Conservation (phyloP, 2,329 filamentous ascomycete species). For the Ceratocystis papillata region DNA sequence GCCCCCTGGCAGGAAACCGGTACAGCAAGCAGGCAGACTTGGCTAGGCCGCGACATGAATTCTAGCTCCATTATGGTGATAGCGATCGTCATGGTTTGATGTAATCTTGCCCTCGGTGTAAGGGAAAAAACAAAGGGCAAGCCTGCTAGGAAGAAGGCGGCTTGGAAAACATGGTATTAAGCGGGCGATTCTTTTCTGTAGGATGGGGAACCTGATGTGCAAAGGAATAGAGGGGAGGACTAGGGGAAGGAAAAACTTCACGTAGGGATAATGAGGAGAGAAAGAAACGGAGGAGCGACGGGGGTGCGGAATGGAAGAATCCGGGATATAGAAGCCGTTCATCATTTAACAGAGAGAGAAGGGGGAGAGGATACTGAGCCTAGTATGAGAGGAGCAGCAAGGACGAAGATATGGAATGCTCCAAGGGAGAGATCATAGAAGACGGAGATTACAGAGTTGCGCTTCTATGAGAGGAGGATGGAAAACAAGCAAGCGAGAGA, state of each 20-base stretch:
- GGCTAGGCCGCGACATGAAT: not conserved
- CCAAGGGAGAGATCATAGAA: not conserved
- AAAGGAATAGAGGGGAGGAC: not conserved
- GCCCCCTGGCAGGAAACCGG: slow-evolving; percentile 9
- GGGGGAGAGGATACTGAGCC: not conserved
- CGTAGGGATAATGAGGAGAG: not conserved
- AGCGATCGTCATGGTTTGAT: not conserved
- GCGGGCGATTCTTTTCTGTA: not conserved
- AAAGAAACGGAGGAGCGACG: not conserved
- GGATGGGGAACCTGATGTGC: too few relatives aligned
- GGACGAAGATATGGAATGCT: not conserved
- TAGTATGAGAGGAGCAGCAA: not conserved
- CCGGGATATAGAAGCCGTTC: not conserved
- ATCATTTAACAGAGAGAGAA: not conserved
- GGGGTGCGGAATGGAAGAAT: not conserved
- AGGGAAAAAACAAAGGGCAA: not conserved
- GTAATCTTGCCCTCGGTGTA: not conserved
- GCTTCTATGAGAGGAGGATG: not conserved
- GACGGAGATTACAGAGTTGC: slow-evolving; percentile 4
- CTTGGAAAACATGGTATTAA: too few relatives aligned
- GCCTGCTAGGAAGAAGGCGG: not conserved
- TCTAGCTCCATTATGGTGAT: slow-evolving; percentile 5
- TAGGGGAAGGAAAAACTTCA: not conserved
- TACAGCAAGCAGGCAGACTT: slow-evolving; percentile 7
- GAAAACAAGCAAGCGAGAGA: not conserved